A percentile compares a stretch with the other conserved stretches of the same genome.
Conservation (phyloP, 179 eudicot genomes). For the Gypsophila paniculata region DNA sequence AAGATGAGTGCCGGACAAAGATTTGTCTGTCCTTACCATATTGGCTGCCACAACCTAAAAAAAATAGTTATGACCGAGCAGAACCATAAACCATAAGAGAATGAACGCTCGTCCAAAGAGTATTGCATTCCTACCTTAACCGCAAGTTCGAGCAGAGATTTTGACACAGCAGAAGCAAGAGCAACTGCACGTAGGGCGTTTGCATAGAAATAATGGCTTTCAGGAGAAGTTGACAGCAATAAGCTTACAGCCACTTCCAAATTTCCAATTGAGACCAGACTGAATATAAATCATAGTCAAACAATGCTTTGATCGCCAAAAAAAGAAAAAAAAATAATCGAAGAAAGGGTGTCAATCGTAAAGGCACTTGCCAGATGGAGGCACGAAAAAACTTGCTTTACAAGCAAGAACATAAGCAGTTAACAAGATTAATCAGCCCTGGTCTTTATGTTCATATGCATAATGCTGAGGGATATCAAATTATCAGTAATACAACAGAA, state of each 20-base stretch:
- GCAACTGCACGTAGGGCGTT: constrained; percentile 97
- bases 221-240: constrained; percentile 89
- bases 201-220: constrained; percentile 78
- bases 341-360: neutral
- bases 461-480: neutral
- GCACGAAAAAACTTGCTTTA: neutral
- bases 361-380: neutral
- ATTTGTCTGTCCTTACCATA: constrained; percentile 93
- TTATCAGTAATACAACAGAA: neutral
- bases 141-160: constrained; percentile 84
- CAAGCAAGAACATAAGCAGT: neutral
- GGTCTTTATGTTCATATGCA: neutral
- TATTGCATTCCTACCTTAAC: constrained; percentile 57
- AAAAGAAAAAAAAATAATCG: neutral
- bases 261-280: constrained; percentile 91
- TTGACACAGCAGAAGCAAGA: constrained; percentile 93
- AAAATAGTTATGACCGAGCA: constrained; percentile 11
- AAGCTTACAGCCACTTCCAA: constrained; percentile 95
- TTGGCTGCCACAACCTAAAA: constrained; percentile 94
- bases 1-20: constrained; percentile 91
- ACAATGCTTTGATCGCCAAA: neutral
- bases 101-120: constrained; percentile 1
- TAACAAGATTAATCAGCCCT: neutral
- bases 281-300: constrained; percentile 30
- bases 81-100: neutral